These are phyloP conservation scores for Didymella pomorum DNA, from an alignment of 2,329 filamentous ascomycete genomes.

Conservation along the genomic window DNA sequence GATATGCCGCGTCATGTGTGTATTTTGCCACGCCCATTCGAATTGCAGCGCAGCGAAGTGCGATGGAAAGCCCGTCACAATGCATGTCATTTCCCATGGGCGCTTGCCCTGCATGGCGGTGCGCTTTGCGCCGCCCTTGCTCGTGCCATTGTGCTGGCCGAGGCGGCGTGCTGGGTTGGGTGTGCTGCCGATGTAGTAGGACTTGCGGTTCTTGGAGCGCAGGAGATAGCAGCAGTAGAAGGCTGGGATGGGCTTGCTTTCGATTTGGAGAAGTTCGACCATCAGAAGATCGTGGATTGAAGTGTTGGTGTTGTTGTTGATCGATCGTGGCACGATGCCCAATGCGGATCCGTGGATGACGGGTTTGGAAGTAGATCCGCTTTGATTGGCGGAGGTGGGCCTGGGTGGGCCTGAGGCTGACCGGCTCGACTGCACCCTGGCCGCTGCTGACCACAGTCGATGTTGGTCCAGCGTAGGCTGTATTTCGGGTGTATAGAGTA, in stretches of 20 bases:
- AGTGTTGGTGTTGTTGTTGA: conserved; percentile 25
- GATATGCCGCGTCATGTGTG: conserved; percentile 82
- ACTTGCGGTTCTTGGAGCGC: conserved; percentile 76
- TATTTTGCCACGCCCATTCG: conserved; percentile 95
- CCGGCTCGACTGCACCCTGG: conserved; percentile 29
- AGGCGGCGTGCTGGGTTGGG: conserved; percentile 85
- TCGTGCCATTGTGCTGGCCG: conserved; percentile 88
- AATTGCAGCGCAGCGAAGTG: conserved; percentile 90
- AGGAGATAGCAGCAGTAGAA: conserved; percentile 95
- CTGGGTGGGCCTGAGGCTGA: neutral
- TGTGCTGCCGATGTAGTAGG: conserved; percentile 90
- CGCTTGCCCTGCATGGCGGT: conserved; percentile 74
- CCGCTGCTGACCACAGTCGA: conserved; percentile 30
- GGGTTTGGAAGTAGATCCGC: conserved; percentile 21
- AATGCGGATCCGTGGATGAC: conserved; percentile 30
- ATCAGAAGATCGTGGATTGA: conserved; percentile 12
- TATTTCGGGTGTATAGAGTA: neutral
- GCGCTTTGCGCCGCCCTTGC: conserved; percentile 79
- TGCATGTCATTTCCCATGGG: conserved; percentile 81
- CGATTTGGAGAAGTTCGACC: conserved; percentile 26
- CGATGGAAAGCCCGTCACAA: conserved; percentile 89
- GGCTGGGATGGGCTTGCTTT: conserved; percentile 70
- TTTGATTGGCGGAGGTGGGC: conserved; percentile 25
- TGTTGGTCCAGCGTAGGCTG: conserved; percentile 20
- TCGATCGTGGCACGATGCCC: conserved; percentile 13